Evolutionary conservation across 2,329 filamentous ascomycete genomes (phyloP), one percentile per base, ranked within the genome.

Genomic region (Myriosclerotinia scirpicola): DNA sequence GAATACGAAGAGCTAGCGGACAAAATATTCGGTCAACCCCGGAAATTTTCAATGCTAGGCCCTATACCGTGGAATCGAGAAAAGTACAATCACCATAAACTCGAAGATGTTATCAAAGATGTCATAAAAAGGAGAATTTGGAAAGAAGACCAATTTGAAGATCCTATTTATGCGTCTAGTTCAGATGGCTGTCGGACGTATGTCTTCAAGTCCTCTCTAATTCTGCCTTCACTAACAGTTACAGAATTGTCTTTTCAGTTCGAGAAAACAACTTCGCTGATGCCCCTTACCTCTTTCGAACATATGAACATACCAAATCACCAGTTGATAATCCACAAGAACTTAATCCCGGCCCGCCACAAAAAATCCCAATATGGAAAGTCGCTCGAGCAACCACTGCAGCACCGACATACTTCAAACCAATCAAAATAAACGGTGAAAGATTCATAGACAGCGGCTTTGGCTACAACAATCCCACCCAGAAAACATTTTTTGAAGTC

Each of bases 361-460:
- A 14, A 7, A 5, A 15, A 26, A 22, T 26, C 5, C 17, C 17
- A n/a, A 66, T 66, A 50, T 66, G 64, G 55, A 5, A 66, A 14
- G 44, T 62, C 15, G 56, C 56, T 17, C 54, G 64, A 38, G 56
- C 81, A 1, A 80, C 79, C 0, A 79, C 80, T 1, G 80, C 81
- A 2, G 79, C 79, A 0, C 71, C 79, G 0, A 70, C 71, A 0
- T 80, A 76, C 65, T 81, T 82, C 72, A 76, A 77, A 14, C 72
- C 77, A 0, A 77, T 83, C 48, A 52, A 67, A 0, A 76, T 84
- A 40, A 76, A 75, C 1, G 3, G 53, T 1, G 65, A 71, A n/a
- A 52, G 66, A 0, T 82, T 79, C 63, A 73, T 81, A 15, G 81
- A 83, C 69, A 81, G 78, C 12, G 64, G 56, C 3, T 66, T 44